Evolutionary conservation across 2,329 filamentous ascomycete genomes (phyloP).

Genomic region (Mycosphaerelloides madeirae): DNA sequence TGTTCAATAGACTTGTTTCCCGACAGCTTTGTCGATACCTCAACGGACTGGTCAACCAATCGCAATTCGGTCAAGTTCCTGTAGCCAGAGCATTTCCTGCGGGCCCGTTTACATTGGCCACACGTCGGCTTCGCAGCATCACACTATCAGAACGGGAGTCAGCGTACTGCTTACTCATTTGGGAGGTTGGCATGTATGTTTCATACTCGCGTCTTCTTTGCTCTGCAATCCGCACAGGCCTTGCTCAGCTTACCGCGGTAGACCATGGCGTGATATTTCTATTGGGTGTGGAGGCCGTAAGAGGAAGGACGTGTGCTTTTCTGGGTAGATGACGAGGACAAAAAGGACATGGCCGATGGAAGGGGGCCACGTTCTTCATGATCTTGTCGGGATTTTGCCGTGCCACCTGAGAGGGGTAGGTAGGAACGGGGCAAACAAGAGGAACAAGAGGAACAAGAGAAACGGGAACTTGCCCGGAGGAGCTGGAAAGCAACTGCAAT

Average conservation of each 20-base stretch:
- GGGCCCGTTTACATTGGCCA: constrained; percentile 6
- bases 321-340: neutral
- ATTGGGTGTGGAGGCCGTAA: neutral
- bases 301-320: neutral
- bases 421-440: too few relatives aligned
- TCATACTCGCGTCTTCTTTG: constrained; percentile 10
- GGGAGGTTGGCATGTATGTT: too few relatives aligned
- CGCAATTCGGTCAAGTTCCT: constrained; percentile 4
- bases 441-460: too few relatives aligned
- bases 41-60: constrained; percentile 7
- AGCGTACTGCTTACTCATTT: neutral
- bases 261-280: constrained; percentile 1
- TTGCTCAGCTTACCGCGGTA: constrained; percentile 7
- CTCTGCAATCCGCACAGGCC: constrained; percentile 6
- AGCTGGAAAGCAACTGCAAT: too few relatives aligned
- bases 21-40: constrained; percentile 1
- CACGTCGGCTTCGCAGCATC: constrained; percentile 3
- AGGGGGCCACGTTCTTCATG: neutral
- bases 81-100: constrained; percentile 8
- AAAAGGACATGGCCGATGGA: neutral
- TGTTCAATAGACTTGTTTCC: neutral
- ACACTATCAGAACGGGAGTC: constrained; percentile 1
- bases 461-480: too few relatives aligned
- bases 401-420: neutral
- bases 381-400: neutral